These are phyloP conservation scores for Geosiphon pyriformis DNA, from an alignment of 192 early-diverging fungal species.

Conservation along the genomic window DNA sequence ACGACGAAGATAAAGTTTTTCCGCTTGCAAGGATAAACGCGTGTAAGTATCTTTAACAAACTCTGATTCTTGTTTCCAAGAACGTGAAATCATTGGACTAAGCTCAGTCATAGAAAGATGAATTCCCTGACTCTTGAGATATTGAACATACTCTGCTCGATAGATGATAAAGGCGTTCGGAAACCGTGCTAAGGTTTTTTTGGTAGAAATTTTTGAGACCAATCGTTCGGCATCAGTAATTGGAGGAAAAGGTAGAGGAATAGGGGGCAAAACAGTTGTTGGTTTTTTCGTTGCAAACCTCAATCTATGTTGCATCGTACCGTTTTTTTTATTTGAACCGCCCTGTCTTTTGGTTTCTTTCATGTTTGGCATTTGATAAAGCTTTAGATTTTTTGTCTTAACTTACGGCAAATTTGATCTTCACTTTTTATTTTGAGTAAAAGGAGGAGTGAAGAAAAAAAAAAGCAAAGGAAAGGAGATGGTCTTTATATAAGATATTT, in stretches of 20 bases:
- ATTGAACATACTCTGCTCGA: slow-evolving; percentile 10
- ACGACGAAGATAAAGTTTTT: slow-evolving; percentile 15
- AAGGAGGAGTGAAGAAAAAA: no score
- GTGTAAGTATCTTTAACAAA: slow-evolving; percentile 18
- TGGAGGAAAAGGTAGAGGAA: slow-evolving; percentile 14
- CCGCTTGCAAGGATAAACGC: background rate
- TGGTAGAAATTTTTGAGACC: slow-evolving; percentile 9
- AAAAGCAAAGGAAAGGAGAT: no score
- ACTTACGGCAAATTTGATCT: no score
- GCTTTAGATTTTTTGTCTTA: no score
- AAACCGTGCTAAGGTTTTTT: slow-evolving; percentile 7
- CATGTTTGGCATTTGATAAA: no score
- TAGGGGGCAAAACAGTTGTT: slow-evolving; percentile 1
- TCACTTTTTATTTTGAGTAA: no score
- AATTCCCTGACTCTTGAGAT: slow-evolving; percentile 3
- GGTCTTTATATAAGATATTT: no score
- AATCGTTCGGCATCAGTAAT: background rate
- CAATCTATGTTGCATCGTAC: background rate
- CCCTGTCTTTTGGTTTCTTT: background rate
- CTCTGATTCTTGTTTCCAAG: slow-evolving; percentile 15
- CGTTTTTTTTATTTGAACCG: background rate
- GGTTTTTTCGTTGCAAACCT: background rate
- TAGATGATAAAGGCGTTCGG: slow-evolving; percentile 22
- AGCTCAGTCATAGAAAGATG: slow-evolving; percentile 21
- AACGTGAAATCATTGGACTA: slow-evolving; percentile 5